Conservation (phyloP, 1,139 yeast species). For the Trichomonascaceae sp. region DNA sequence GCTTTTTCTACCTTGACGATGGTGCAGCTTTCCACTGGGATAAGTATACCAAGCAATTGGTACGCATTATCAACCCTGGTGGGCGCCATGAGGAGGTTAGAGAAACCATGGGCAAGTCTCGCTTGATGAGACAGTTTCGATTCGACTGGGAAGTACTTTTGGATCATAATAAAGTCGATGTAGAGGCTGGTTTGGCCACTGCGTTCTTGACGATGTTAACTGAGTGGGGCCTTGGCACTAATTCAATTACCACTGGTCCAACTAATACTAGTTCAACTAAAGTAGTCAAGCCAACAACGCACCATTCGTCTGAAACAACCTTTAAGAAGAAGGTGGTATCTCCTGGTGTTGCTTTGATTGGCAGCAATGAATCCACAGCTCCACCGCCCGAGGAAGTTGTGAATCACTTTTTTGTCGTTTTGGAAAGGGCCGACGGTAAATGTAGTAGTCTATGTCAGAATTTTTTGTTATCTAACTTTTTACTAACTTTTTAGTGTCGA, state of each 20-base stretch:
- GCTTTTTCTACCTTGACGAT: conserved; percentile 42
- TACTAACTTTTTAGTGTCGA: not conserved
- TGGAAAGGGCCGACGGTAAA: not conserved
- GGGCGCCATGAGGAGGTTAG: conserved; percentile 52
- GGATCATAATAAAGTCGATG: conserved; percentile 43
- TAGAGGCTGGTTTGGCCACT: conserved; percentile 49
- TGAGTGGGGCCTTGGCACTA: conserved; percentile 55
- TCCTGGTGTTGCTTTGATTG: not conserved
- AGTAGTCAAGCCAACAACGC: not conserved
- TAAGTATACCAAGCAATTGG: conserved; percentile 45
- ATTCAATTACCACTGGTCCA: conserved; percentile 51
- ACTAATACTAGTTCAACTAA: conserved; percentile 24
- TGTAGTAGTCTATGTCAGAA: not conserved
- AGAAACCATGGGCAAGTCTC: conserved; percentile 48
- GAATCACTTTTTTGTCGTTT: conserved; percentile 4
- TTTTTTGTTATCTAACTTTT: not conserved
- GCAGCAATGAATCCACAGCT: not conserved
- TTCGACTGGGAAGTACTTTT: conserved; percentile 54
- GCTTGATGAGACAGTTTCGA: conserved; percentile 52
- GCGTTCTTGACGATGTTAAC: conserved; percentile 57
- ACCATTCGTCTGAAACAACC: conserved; percentile 1
- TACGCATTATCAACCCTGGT: conserved; percentile 47
- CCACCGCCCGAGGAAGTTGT: not conserved
- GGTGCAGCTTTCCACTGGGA: conserved; percentile 55
- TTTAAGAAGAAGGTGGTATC: not conserved